A percentile compares a stretch with the other conserved stretches of the same genome.
These are phyloP conservation scores for Rhodotorula mucilaginosa DNA, from an alignment of 1,284 basidiomycete genomes.

Conservation along the genomic window DNA sequence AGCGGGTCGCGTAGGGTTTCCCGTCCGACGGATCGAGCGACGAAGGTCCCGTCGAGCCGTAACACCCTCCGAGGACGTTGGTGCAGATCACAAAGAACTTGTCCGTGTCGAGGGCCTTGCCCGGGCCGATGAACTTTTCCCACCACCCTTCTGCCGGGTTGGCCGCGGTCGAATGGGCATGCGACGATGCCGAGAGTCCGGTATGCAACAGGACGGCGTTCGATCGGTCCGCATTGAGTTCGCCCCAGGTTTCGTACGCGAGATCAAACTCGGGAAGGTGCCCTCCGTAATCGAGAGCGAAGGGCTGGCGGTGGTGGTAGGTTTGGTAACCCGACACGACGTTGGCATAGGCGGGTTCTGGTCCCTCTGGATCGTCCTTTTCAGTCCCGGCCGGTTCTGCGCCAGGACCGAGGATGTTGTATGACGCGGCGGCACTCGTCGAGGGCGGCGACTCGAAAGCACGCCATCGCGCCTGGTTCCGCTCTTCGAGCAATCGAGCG, in stretches of 20 bases:
- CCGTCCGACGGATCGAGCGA: slow-evolving; percentile 68
- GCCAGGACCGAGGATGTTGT: slow-evolving; percentile 18
- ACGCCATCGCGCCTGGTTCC: slow-evolving; percentile 13
- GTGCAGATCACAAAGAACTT: slow-evolving; percentile 93
- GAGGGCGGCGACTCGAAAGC: slow-evolving; percentile 7
- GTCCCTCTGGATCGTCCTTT: slow-evolving; percentile 43
- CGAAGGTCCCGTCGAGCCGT: slow-evolving; percentile 91
- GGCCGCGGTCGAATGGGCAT: slow-evolving; percentile 77
- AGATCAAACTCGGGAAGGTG: slow-evolving; percentile 75
- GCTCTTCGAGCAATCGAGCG: slow-evolving; percentile 35
- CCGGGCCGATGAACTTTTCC: slow-evolving; percentile 97
- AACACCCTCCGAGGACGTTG: slow-evolving; percentile 96
- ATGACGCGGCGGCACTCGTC: slow-evolving; percentile 11
- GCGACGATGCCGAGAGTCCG: slow-evolving; percentile 89
- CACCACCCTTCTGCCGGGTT: slow-evolving; percentile 93
- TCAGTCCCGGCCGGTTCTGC: slow-evolving; percentile 13
- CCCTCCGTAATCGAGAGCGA: slow-evolving; percentile 70
- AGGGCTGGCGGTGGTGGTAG: slow-evolving; percentile 53
- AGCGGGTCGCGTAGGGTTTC: slow-evolving; percentile 78
- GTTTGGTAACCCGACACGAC: slow-evolving; percentile 50
- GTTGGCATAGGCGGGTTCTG: slow-evolving; percentile 52
- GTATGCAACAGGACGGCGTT: slow-evolving; percentile 98
- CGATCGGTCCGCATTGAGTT: slow-evolving; percentile 69
- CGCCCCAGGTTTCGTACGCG: slow-evolving; percentile 98
- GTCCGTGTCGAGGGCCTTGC: slow-evolving; percentile 87